Evolutionary conservation across 768 basidiomycete species (phyloP).

Genomic region (Hysterangium stoloniferum): DNA sequence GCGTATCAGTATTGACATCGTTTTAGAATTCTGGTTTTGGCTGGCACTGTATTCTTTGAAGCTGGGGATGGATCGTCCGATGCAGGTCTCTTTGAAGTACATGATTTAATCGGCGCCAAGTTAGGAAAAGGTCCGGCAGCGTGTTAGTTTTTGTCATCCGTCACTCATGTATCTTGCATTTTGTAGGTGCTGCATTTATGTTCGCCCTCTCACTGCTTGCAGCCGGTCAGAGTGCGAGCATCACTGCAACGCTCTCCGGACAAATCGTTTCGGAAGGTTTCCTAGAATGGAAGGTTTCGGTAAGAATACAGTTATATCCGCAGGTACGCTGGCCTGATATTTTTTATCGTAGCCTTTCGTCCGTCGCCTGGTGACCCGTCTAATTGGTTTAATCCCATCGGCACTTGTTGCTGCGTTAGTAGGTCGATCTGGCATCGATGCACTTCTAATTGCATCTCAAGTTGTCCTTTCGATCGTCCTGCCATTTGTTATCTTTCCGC

Average conservation of each 20-base stretch:
- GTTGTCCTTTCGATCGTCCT: slow-evolving; percentile 39
- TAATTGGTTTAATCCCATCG: slow-evolving; percentile 51
- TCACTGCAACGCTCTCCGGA: slow-evolving; percentile 42
- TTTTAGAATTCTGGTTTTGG: slow-evolving; percentile 33
- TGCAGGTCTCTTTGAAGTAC: slow-evolving; percentile 36
- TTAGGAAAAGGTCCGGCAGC: slow-evolving; percentile 30
- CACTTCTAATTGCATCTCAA: slow-evolving; percentile 42
- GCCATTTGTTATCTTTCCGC: slow-evolving; percentile 38
- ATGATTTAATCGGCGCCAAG: slow-evolving; percentile 30
- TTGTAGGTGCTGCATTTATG: slow-evolving; percentile 31
- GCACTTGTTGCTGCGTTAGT: slow-evolving; percentile 36
- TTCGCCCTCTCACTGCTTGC: slow-evolving; percentile 41
- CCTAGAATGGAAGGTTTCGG: slow-evolving; percentile 39
- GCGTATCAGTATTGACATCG: no score
- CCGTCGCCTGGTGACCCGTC: slow-evolving; percentile 76
- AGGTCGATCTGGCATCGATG: slow-evolving; percentile 35
- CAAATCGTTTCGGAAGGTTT: slow-evolving; percentile 44
- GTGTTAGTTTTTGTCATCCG: background rate
- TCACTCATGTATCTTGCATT: background rate
- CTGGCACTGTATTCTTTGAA: slow-evolving; percentile 33
- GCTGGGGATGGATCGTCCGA: slow-evolving; percentile 15
- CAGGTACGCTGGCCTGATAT: slow-evolving; percentile 12
- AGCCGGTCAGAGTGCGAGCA: slow-evolving; percentile 41
- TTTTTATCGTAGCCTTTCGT: slow-evolving; percentile 49
- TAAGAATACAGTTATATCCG: slow-evolving; percentile 14